Evolutionary conservation across 177 flowering plant genomes (phyloP), one percentile per base, ranked within the genome.

Genomic region (Vitis hybrid): DNA sequence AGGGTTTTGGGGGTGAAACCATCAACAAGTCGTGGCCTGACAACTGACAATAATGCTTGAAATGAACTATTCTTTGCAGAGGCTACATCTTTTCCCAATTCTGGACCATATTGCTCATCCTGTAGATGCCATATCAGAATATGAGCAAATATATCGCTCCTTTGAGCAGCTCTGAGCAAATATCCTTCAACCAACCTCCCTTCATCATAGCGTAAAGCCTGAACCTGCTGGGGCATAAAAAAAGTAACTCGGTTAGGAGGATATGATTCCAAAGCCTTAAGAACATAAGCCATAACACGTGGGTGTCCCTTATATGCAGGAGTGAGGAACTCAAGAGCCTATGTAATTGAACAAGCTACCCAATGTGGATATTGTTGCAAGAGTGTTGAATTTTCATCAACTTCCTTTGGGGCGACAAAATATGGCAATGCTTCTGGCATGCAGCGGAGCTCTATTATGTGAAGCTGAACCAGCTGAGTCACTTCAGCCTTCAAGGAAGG

Each of bases 201-300:
- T 14, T 91, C 94, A 87, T 96, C 99, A 79, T 90, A 88, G 70
- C 97, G 88, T 63, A 96, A 84, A 75, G 97, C 79, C 72, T 96
- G 99, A 50, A 96, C 94, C 11, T 90, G 81, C 81, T 96, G 99
- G 19, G 98, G 99, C 99, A 96, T 93, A 81, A 96, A 96, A 96
- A 96, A 96, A 13, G 99, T 96, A 14, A 96, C 99, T 59, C 89
- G 72, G 57, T 89, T 90, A 61, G 99, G 97, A 66, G 99, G 99
- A 82, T 96, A 96, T 48, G 99, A 83, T 70, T 96, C 99, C 81
- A 96, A 80, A 76, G 94, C 99, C 77, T 98, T 88, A 57, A 93
- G 92, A 70, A 96, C 88, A 84, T 90, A 96, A 49, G 99, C 99
- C 99, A 96, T 96, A 67, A 96, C 98, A 58, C 99, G 98, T 60